Evolutionary conservation across 345 rosid species (phyloP), one percentile per base, ranked within the genome.

Genomic region (Acer negundo): DNA sequence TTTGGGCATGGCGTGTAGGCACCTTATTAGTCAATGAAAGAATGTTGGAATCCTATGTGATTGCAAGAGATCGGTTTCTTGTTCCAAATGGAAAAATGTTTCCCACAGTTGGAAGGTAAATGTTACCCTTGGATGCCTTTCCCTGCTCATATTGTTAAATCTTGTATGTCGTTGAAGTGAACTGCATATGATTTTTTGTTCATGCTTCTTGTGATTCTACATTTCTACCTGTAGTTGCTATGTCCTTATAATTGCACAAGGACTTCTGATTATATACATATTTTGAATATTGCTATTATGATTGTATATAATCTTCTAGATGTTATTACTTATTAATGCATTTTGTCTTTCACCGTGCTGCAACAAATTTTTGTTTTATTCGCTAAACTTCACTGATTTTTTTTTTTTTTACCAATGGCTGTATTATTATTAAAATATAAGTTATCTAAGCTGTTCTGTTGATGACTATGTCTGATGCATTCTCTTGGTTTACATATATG

Each of bases 21-120:
- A 96, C 99, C 77, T 83, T 96, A 67, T 82, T 96, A 82, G 95
- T 96, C 74, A 96, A 96, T 72, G 99, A 96, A 82, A 92, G 99
- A 85, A 96, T 96, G 99, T 79, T 96, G 84, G 99, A 96, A 75
- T 86, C 99, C 47, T 96, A 96, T 76, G 93, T 96, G 56, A 96
- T 96, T 87, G 99, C 99, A 24, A 92, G 99, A 87, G 99, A 96
- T 80, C 86, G 98, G 76, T 91, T 96, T 82, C 91, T 96, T 83
- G 83, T 72, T 73, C 97, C 97, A 0, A 90, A 82, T 63, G 98
- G 99, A 66, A 94, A 90, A 86, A 94, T 96, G 99, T 96, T 96
- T 85, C 99, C 99, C 64, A 78, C 92, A 22, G 79, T 86, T 75
- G 99, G 99, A 84, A 96, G 99, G 99, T 96, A 80, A 82, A 70